These are phyloP conservation scores for Amoebophrya sp. DNA, from an alignment of 169 alveolate genomes.

Conservation along the genomic window DNA sequence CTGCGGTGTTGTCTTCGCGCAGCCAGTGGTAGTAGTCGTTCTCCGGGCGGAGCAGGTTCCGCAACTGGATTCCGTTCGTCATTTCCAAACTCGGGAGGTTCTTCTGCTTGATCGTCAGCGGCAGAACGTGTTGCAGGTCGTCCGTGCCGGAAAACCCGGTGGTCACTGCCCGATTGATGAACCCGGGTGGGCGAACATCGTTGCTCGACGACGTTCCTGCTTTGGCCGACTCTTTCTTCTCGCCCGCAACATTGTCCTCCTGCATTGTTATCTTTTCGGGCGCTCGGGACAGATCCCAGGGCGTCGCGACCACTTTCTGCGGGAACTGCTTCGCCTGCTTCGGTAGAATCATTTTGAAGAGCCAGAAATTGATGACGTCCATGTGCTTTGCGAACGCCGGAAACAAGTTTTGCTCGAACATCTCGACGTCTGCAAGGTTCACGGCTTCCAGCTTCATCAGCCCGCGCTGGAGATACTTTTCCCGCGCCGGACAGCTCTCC, in stretches of 20 bases:
- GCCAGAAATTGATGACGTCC: constrained; percentile 27
- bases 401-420: background rate
- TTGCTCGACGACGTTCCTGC: background rate
- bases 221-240: background rate
- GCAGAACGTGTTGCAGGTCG: constrained; percentile 12
- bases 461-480: background rate
- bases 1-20: background rate
- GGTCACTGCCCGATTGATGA: background rate
- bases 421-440: background rate
- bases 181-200: too few relatives aligned
- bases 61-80: constrained; percentile 31
- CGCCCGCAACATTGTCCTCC: background rate
- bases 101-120: constrained; percentile 23
- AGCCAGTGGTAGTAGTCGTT: background rate
- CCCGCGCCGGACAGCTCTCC: background rate
- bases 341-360: constrained; percentile 3
- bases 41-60: constrained; percentile 30
- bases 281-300: constrained; percentile 31
- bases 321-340: constrained; percentile 29
- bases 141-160: constrained; percentile 37
- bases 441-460: background rate
- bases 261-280: background rate
- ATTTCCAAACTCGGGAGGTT: background rate
- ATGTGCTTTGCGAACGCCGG: background rate
- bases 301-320: constrained; percentile 12